These are phyloP conservation scores for Sporothrix humicola DNA, from an alignment of 2,329 filamentous ascomycete species.

Conservation along the genomic window DNA sequence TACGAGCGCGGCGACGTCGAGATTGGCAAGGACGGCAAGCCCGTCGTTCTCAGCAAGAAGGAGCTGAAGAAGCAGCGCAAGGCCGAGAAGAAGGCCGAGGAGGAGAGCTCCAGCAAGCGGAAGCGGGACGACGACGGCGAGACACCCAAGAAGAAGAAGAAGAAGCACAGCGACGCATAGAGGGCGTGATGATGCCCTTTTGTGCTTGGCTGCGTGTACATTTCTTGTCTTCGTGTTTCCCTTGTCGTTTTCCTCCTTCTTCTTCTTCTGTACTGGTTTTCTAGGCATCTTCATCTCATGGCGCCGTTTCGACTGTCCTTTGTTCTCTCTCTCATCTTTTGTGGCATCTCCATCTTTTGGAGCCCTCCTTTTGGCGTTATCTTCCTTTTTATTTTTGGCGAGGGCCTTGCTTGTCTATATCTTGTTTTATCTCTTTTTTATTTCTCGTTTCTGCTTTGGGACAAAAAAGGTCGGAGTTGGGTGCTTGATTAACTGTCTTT, in stretches of 20 bases:
- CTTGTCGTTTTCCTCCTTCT: background rate
- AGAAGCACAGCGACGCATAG: conserved; percentile 43
- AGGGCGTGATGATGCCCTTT: too few species aligned
- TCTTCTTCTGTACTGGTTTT: background rate
- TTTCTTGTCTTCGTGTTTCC: conserved; percentile 9
- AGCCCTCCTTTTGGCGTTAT: conserved; percentile 23
- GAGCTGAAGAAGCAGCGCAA: conserved; percentile 47
- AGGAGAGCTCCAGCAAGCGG: conserved; percentile 60
- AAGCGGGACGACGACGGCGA: conserved; percentile 73
- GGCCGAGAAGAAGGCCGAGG: conserved; percentile 41
- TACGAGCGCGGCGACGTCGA: conserved; percentile 76
- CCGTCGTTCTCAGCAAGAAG: conserved; percentile 64
- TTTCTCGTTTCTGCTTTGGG: conserved; percentile 4
- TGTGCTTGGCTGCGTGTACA: background rate
- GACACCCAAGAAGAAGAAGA: conserved; percentile 61
- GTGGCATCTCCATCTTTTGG: conserved; percentile 2
- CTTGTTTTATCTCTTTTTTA: background rate
- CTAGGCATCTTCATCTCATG: conserved; percentile 12
- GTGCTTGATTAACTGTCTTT: background rate
- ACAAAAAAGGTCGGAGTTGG: conserved; percentile 29
- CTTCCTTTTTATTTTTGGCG: conserved; percentile 13
- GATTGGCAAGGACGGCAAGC: conserved; percentile 67
- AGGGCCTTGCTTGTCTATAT: conserved; percentile 24
- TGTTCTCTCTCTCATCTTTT: background rate
- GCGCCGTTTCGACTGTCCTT: conserved; percentile 25